phyloP scores from a whole-genome alignment of 129 eudicot genomes.

The Flaveria trinervia region DNA sequence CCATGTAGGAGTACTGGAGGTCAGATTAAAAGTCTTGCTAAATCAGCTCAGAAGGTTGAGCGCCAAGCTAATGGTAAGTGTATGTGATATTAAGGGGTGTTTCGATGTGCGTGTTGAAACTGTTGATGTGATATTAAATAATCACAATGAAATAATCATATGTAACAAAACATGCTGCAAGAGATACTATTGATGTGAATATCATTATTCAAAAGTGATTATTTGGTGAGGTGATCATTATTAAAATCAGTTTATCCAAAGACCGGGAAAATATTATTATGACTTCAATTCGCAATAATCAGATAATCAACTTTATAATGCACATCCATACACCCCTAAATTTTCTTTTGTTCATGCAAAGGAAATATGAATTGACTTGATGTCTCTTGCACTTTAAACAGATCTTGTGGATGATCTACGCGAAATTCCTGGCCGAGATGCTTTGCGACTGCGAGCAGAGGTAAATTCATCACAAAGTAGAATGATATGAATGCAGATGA shows the following conservation, averaged over 20 bases:
- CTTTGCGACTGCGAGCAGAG: constrained; percentile 75
- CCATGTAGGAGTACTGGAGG: constrained; percentile 65
- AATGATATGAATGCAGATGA: neutral
- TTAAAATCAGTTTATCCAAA: neutral
- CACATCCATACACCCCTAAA: neutral
- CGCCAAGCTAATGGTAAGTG: constrained; percentile 69
- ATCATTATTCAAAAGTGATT: neutral
- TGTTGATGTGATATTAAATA: neutral
- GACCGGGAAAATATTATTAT: neutral
- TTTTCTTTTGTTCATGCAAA: neutral
- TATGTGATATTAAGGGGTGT: neutral
- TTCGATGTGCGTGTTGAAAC: neutral
- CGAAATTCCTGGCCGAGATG: constrained; percentile 78
- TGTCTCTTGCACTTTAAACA: constrained; percentile 24
- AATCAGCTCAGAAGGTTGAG: constrained; percentile 71
- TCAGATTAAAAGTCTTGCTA: constrained; percentile 64
- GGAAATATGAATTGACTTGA: constrained; percentile 7
- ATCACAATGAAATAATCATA: neutral
- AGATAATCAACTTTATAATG: neutral
- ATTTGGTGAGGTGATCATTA: neutral
- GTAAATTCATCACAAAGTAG: constrained; percentile 35
- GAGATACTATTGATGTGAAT: neutral
- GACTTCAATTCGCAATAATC: neutral
- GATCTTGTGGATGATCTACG: constrained; percentile 81
- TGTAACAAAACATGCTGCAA: neutral